Base-by-base conservation (phyloP, 108 stramenopile genomes). In the Nitzschia inconspicua region DNA sequence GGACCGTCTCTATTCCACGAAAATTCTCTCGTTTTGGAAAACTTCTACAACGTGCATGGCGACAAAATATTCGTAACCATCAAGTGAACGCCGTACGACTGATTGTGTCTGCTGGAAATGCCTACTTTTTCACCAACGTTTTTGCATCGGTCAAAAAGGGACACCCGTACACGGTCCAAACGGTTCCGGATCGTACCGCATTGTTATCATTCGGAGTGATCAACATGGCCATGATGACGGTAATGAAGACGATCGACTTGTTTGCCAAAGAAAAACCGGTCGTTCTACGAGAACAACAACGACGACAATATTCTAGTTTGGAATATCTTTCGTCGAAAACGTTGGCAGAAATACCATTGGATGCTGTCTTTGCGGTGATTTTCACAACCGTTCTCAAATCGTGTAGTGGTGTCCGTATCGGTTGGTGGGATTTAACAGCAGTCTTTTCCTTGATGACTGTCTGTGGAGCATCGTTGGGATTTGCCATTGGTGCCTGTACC, bases 311-410 rank as follows among this genome's bases (percentile, higher is more conserved):
- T 53, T 76, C 75, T 2, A 85, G 72, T 26, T 31, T 83, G 49
- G 89, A 94, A 57, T 94, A 94, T 59, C 69, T 94, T 10, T 57
- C 91, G 6, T 79, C 89, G 26, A 94, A 94, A 60, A 66, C 75
- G 13, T 24, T 89, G 14, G 84, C 93, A 3, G 89, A 94, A 64
- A 62, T 94, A 6, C 89, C 93, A 5, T 18, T 89, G 47, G 93
- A 94, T 61, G 49, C 67, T 3, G 44, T 47, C 52, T 90, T 90
- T 70, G 69, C 81, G 9, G 67, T 68, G 11, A 58, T 84, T 8
- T 87, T 87, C 67, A 89, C 83, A 29, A 46, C 67, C 5, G 72
- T 80, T 57, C 68, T 95, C 1, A 85, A 88, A 46, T 23, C 32
- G 22, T 36, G 54, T 7, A 83, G 85, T 13, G 85, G 86, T 19